A percentile compares a stretch with the other conserved stretches of the same genome.
Evolutionary conservation across 2,329 filamentous ascomycete genomes (phyloP).

Genomic region (Neofusicoccum kwambonambiense): DNA sequence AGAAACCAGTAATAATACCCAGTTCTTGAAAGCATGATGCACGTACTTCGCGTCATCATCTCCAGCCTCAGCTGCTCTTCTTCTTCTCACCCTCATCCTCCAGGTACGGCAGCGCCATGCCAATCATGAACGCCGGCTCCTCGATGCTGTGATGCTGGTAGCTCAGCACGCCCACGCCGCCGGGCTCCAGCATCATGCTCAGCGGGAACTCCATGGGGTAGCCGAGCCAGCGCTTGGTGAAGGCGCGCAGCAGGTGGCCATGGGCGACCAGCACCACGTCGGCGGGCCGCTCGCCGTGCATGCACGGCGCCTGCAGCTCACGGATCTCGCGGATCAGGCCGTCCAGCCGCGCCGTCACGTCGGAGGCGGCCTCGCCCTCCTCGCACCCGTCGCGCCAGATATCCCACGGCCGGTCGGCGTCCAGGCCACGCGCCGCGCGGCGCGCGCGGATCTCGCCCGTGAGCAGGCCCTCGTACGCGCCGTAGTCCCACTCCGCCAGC

Average conservation of each 20-base stretch:
- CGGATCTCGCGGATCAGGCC: conserved; percentile 70
- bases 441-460: conserved; percentile 61
- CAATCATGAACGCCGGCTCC: conserved; percentile 66
- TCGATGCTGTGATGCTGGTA: conserved; percentile 78
- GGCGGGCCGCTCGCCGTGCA: conserved; percentile 46
- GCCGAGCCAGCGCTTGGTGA: conserved; percentile 79
- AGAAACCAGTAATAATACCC: not conserved
- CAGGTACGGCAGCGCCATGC: conserved; percentile 15
- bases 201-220: conserved; percentile 68
- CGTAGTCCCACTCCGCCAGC: conserved; percentile 85
- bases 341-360: conserved; percentile 71
- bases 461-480: conserved; percentile 80
- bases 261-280: conserved; percentile 81
- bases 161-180: conserved; percentile 78
- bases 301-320: conserved; percentile 53
- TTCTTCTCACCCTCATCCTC: not conserved
- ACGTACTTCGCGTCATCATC: not conserved
- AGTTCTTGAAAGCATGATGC: not conserved
- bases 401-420: conserved; percentile 64
- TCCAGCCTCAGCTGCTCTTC: not conserved
- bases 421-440: conserved; percentile 58
- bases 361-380: conserved; percentile 73
- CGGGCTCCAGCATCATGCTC: conserved; percentile 74
- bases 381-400: conserved; percentile 90
- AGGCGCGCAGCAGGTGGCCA: conserved; percentile 78